Base-by-base conservation (phyloP, 192 early-diverging fungal species). In the Mortierella hygrophila region DNA sequence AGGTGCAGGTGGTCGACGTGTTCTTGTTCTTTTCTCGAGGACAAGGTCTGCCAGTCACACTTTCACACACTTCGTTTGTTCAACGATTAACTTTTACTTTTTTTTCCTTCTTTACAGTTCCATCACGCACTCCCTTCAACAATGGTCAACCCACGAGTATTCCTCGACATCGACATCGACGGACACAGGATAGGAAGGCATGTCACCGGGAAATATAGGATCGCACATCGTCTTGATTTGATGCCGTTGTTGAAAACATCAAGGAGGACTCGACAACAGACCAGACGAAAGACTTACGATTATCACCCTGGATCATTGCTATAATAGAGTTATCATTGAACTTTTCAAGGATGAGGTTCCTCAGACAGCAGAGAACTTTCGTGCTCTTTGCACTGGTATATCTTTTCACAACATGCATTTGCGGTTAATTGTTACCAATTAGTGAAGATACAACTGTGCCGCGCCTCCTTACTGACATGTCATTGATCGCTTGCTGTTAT, bases 381-480 rank as follows among this genome's bases (percentile, higher is more conserved):
- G 95, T 3, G 93, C 94, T 10, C 92, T 99, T 16, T 98, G 97
- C 84, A 98, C 97, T 3, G 97, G 97, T 87, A 91, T 83, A 65
- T 77, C 75, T 20, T 37, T 6, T 15, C 32, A 4, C 11, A 15
- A 3, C 10, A 32, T 15, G 1, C 10, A 13, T 15, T 29, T 32
- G 2, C 13, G 54, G 6, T 32, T 32, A 3, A 18, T 35, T 77
- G 13, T 2, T 29, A 46, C 8, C 32, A 38, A 80, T 3, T 23
- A 7, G 23, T 18, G n/a, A 23, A 29, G 44, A 8, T 23, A 57
- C 35, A 11, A 78, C 40, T 8, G 20, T 47, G 32, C 10, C 35
- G 38, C 38, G 6, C 6, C 15, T 38, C 47, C 26, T 23, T 18
- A 4, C 44, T 52, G 63, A 57, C 5, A n/a, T 57, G 3, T 78